Evolutionary conservation across 257 asterid species (phyloP).

Genomic region (Lycium barbarum): DNA sequence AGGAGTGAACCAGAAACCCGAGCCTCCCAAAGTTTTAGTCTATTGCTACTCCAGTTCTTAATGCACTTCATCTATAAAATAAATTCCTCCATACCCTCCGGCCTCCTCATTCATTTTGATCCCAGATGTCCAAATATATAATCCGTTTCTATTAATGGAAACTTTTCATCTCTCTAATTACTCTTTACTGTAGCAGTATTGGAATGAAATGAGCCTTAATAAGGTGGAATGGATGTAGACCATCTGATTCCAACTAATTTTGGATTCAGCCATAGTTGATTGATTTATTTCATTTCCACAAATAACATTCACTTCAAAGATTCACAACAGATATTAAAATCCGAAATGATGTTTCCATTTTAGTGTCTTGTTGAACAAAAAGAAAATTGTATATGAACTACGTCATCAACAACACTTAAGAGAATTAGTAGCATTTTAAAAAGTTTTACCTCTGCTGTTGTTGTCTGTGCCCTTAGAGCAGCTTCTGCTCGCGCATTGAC

Average conservation of each 20-base stretch:
- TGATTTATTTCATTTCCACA: background rate
- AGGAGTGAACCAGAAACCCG: background rate
- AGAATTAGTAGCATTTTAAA: constrained; percentile 15
- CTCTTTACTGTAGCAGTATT: background rate
- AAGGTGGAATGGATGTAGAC: background rate
- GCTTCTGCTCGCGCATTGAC: constrained; percentile 71
- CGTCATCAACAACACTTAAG: background rate
- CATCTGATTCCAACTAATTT: constrained; percentile 8
- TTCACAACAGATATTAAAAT: background rate
- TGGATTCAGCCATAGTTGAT: background rate
- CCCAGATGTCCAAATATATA: background rate
- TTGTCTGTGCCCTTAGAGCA: constrained; percentile 58
- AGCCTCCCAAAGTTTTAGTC: background rate
- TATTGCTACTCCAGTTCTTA: background rate
- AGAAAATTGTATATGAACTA: background rate
- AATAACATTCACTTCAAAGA: background rate
- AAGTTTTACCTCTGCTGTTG: constrained; percentile 68
- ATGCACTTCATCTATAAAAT: background rate
- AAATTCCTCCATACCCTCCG: background rate
- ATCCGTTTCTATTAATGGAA: background rate
- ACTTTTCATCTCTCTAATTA: background rate
- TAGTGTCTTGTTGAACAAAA: background rate
- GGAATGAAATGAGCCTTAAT: background rate
- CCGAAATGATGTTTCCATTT: background rate
- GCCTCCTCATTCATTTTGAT: background rate